Percentiles rank a stretch among this genome's conserved stretches.
These are phyloP conservation scores for Nymphaea colorata DNA, from an alignment of 164 flowering plant genomes.

Conservation along the genomic window DNA sequence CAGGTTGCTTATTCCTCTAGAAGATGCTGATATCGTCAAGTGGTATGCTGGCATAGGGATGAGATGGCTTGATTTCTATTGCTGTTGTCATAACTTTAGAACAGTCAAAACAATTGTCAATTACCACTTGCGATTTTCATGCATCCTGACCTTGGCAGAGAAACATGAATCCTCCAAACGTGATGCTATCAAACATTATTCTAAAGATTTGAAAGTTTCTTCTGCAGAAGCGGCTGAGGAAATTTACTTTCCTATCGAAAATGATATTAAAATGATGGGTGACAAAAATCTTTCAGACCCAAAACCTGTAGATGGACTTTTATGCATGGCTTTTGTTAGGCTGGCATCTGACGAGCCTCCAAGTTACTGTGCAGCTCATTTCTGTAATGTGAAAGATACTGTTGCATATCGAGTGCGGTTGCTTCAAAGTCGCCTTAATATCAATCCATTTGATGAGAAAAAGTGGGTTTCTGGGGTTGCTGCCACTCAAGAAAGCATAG, in stretches of 20 bases:
- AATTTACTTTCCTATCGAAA: slow-evolving; percentile 65
- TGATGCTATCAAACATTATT: slow-evolving; percentile 69
- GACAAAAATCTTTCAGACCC: slow-evolving; percentile 68
- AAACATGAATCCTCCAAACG: slow-evolving; percentile 77
- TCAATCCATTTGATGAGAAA: slow-evolving; percentile 34
- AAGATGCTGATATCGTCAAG: slow-evolving; percentile 80
- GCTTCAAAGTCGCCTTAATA: slow-evolving; percentile 43
- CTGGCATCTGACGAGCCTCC: slow-evolving; percentile 59
- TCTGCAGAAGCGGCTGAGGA: slow-evolving; percentile 43
- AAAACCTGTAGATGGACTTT: slow-evolving; percentile 75
- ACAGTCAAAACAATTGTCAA: slow-evolving; percentile 66
- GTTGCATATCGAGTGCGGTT: slow-evolving; percentile 47
- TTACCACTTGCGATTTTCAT: slow-evolving; percentile 86
- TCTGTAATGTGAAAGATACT: slow-evolving; percentile 53
- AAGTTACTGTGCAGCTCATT: slow-evolving; percentile 56
- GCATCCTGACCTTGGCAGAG: slow-evolving; percentile 82
- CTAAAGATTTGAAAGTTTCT: slow-evolving; percentile 63
- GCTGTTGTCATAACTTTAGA: slow-evolving; percentile 81
- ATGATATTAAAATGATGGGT: slow-evolving; percentile 82
- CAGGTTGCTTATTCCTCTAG: slow-evolving; percentile 52
- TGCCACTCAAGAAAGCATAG: slow-evolving; percentile 51
- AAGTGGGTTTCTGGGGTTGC: slow-evolving; percentile 69
- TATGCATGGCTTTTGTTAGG: slow-evolving; percentile 54
- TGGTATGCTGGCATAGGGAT: slow-evolving; percentile 91
- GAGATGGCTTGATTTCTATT: slow-evolving; percentile 86